Evolutionary conservation across 129 eudicot genomes (phyloP).

Genomic region (Saposhnikovia divaricata): DNA sequence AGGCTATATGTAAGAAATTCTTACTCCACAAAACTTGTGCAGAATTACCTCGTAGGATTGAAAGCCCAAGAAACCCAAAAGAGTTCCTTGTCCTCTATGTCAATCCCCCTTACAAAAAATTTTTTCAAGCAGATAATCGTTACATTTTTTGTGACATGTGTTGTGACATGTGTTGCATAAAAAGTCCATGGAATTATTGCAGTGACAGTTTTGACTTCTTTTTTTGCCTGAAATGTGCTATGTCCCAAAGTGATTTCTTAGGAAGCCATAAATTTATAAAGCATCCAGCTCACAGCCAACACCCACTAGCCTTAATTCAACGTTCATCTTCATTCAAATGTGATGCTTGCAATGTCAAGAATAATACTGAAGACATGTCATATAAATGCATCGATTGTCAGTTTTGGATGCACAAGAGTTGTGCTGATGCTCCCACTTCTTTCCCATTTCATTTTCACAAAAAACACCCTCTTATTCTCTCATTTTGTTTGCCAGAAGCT

Average conservation of each 20-base stretch:
- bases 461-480: not conserved
- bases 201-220: not conserved
- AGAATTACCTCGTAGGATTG: not conserved
- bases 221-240: not conserved
- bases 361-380: not conserved
- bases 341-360: not conserved
- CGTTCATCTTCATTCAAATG: not conserved
- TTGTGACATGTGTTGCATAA: not conserved
- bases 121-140: too few relatives aligned
- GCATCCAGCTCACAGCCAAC: not conserved
- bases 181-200: too few relatives aligned
- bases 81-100: not conserved
- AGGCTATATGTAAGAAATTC: not conserved
- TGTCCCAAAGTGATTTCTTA: not conserved
- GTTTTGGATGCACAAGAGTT: too few relatives aligned
- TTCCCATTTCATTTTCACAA: too few relatives aligned
- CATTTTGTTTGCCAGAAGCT: not conserved
- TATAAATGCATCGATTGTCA: not conserved
- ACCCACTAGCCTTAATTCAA: not conserved
- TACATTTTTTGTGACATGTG: too few relatives aligned
- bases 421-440: too few relatives aligned
- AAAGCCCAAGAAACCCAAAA: not conserved
- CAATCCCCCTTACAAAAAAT: too few relatives aligned
- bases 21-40: not conserved
- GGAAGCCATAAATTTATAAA: not conserved